phyloP scores from a whole-genome alignment of 148 eudicot species.

The Vaccinium myrtillus region DNA sequence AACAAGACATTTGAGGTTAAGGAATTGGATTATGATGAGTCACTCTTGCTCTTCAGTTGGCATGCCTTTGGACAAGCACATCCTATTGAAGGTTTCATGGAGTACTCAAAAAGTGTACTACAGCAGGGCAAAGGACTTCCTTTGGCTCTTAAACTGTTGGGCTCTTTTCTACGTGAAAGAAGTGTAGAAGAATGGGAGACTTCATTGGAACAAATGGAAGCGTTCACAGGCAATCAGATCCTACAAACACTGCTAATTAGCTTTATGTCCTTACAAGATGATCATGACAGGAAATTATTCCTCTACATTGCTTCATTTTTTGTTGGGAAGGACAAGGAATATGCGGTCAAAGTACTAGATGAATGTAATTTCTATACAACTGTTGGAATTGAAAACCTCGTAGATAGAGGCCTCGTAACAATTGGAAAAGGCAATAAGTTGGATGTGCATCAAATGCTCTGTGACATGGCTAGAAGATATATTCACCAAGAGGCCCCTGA shows the following conservation, averaged over 20 bases:
- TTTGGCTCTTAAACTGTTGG: conserved; percentile 13
- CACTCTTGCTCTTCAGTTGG: conserved; percentile 17
- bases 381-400: conserved; percentile 11
- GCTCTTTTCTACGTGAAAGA: conserved; percentile 10
- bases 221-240: conserved; percentile 2
- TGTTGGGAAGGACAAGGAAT: conserved; percentile 15
- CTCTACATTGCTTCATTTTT: conserved; percentile 10
- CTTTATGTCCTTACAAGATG: conserved; percentile 14
- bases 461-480: conserved; percentile 2
- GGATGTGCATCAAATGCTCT: conserved; percentile 8
- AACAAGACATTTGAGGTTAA: background rate
- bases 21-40: background rate
- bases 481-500: conserved; percentile 6
- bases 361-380: conserved; percentile 8
- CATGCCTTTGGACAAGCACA: conserved; percentile 15
- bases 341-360: conserved; percentile 1
- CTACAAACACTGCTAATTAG: conserved; percentile 3
- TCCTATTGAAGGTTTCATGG: conserved; percentile 10
- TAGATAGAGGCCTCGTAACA: conserved; percentile 5
- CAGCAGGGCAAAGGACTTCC: conserved; percentile 10
- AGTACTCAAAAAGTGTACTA: background rate
- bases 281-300: conserved; percentile 6
- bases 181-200: conserved; percentile 6
- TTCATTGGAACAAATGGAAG: conserved; percentile 12
- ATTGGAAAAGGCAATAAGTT: background rate